phyloP scores from a whole-genome alignment of 2,329 filamentous ascomycete species.

The Colletotrichum camelliae region DNA sequence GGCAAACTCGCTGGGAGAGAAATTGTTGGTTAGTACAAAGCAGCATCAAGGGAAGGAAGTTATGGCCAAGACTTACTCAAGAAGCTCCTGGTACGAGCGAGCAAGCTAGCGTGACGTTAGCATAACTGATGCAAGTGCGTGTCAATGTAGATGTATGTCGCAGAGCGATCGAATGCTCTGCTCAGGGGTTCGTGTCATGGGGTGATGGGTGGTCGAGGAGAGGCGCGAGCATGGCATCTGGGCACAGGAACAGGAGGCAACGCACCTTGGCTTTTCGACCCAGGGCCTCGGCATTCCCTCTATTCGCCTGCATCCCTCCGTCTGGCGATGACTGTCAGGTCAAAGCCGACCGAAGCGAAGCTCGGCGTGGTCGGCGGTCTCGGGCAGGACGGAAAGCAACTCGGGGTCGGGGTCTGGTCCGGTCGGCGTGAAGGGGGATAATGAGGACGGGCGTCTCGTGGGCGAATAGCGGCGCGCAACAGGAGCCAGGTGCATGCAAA shows the following conservation, averaged over 20 bases:
- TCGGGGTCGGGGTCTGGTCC: background rate
- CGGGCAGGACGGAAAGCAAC: background rate
- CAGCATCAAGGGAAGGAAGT: background rate
- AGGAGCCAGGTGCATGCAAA: conserved; percentile 1
- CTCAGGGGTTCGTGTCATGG: background rate
- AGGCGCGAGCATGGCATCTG: background rate
- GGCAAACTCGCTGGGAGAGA: conserved; percentile 78
- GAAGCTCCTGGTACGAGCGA: conserved; percentile 93
- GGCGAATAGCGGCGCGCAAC: conserved; percentile 1
- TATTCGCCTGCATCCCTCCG: conserved; percentile 58
- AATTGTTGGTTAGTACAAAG: background rate
- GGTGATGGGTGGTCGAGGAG: background rate
- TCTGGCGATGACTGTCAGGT: conserved; percentile 14
- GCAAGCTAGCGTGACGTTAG: conserved; percentile 69
- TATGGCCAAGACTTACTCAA: conserved; percentile 72
- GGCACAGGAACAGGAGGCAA: background rate
- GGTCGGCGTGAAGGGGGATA: background rate
- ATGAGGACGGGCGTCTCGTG: background rate
- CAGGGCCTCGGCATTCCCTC: conserved; percentile 62
- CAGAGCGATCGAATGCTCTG: background rate
- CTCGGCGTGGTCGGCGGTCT: background rate
- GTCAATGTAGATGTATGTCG: background rate
- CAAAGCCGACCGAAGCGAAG: conserved; percentile 18
- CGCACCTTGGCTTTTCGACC: conserved; percentile 67
- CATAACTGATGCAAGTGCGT: background rate